Base-by-base conservation (phyloP, 768 basidiomycete species). In the Lentinus brumalis region DNA sequence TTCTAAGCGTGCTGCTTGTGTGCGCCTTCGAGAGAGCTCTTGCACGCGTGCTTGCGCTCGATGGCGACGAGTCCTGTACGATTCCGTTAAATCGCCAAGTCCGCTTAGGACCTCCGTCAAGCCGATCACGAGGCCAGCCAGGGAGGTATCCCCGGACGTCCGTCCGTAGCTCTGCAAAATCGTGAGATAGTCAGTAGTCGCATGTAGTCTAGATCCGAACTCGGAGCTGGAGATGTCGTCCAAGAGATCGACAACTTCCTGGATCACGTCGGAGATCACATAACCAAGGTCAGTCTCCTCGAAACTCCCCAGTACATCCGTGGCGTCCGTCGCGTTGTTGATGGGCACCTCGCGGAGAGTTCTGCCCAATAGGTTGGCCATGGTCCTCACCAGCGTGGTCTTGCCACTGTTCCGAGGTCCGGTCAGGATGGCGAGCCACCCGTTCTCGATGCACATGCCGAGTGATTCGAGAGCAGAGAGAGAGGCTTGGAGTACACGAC, bases 281-380 rank as follows among this genome's bases (percentile, higher is more conserved):
- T 77, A 75, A n/a, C 73, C 74, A 40, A 70, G 56, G 71, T 94
- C 91, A 30, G 89, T 85, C 75, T 98, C 96, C 74, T 99, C 97
- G 69, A 98, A 98, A 71, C 92, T 90, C 38, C 97, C 97, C 46
- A 99, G 77, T 38, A 99, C 87, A 74, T 99, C 97, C 73, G 88
- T 87, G 1, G 95, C 92, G 71, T 99, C 97, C 2, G 92, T 94
- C 7, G 92, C 88, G 59, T 83, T 88, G 71, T 91, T 96, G 69
- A 98, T 78, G 16, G 86, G 79, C 50, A 97, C 81, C 71, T 94
- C 92, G 21, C 79, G 79, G 1, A 98, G 80, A 26, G 72, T 47
- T 53, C 84, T 81, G 29, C 97, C 96, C 38, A 84, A 83, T 40
- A 87, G 75, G 53, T 84, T 75, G 38, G 96, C 93, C 46, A 96